Conservation (phyloP, 2,329 filamentous ascomycete genomes). For the Periconia digitata region DNA sequence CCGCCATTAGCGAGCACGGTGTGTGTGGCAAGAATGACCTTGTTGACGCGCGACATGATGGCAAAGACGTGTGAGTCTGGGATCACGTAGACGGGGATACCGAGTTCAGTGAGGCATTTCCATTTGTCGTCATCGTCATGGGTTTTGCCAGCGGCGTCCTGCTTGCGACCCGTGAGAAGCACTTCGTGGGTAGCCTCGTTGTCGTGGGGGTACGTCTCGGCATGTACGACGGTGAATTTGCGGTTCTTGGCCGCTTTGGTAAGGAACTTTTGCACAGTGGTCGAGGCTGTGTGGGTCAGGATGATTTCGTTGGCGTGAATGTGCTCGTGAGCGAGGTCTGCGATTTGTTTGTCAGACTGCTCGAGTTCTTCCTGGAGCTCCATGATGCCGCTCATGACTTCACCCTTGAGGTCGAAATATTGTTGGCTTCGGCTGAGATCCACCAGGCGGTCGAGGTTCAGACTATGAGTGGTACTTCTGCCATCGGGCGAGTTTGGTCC, state of each 20-base stretch:
- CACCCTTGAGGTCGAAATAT: slow-evolving; percentile 75
- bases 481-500: slow-evolving; percentile 53
- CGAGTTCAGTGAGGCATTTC: slow-evolving; percentile 77
- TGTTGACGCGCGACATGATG: slow-evolving; percentile 93
- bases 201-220: slow-evolving; percentile 71
- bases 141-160: slow-evolving; percentile 38
- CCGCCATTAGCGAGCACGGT: slow-evolving; percentile 87
- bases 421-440: slow-evolving; percentile 40
- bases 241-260: slow-evolving; percentile 84
- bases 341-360: slow-evolving; percentile 91
- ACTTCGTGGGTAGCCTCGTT: slow-evolving; percentile 64
- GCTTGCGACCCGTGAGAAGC: slow-evolving; percentile 58
- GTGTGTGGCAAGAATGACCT: slow-evolving; percentile 87
- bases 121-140: slow-evolving; percentile 62
- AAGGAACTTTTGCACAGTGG: slow-evolving; percentile 86
- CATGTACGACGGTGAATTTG: slow-evolving; percentile 87
- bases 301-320: slow-evolving; percentile 94
- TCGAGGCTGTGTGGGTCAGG: slow-evolving; percentile 82
- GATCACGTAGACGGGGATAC: slow-evolving; percentile 80
- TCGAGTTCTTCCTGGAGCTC: slow-evolving; percentile 96
- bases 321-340: slow-evolving; percentile 82
- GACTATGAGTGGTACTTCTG: slow-evolving; percentile 35
- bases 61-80: slow-evolving; percentile 85
- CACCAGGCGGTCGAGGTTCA: slow-evolving; percentile 41
- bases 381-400: slow-evolving; percentile 90